Percentiles rank a stretch among this genome's conserved stretches.
phyloP scores from a whole-genome alignment of 2,329 filamentous ascomycete species.

The Exophiala dermatitidis region DNA sequence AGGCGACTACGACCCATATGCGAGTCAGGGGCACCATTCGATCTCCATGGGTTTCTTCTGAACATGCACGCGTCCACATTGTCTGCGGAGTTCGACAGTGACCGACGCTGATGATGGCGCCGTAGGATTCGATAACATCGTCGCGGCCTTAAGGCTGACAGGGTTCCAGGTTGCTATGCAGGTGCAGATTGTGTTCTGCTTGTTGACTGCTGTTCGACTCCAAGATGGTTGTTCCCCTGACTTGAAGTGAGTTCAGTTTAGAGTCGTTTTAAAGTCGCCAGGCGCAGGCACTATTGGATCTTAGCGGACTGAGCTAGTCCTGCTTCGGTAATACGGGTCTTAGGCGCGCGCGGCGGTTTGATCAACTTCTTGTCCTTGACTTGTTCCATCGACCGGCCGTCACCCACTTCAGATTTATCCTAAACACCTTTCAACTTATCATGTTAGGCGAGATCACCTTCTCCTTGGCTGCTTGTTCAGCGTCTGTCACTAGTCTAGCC shows the following conservation, averaged over 20 bases:
- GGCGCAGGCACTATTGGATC: slow-evolving; percentile 14
- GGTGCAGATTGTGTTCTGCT: too few species aligned
- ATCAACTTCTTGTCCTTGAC: neutral
- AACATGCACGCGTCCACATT: too few species aligned
- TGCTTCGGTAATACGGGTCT: neutral
- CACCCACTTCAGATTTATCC: neutral
- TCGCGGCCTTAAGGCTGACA: too few species aligned
- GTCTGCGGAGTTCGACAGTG: too few species aligned
- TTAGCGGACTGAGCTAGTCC: slow-evolving; percentile 5
- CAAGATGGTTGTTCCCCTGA: neutral
- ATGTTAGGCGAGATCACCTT: slow-evolving; percentile 2
- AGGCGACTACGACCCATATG: too few species aligned
- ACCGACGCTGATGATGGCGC: too few species aligned
- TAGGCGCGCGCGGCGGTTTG: neutral
- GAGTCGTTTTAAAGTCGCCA: neutral
- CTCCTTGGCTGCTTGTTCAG: neutral
- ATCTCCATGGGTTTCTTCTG: too few species aligned
- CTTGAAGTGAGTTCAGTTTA: neutral
- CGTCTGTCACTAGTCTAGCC: neutral
- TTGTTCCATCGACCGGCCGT: neutral
- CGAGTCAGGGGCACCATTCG: too few species aligned
- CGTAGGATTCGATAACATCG: too few species aligned
- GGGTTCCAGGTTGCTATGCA: too few species aligned
- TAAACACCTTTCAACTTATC: neutral
- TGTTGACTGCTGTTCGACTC: too few species aligned